Evolutionary conservation across 164 flowering plant genomes (phyloP), one percentile per base, ranked within the genome.

Genomic region (Protea cynaroides): DNA sequence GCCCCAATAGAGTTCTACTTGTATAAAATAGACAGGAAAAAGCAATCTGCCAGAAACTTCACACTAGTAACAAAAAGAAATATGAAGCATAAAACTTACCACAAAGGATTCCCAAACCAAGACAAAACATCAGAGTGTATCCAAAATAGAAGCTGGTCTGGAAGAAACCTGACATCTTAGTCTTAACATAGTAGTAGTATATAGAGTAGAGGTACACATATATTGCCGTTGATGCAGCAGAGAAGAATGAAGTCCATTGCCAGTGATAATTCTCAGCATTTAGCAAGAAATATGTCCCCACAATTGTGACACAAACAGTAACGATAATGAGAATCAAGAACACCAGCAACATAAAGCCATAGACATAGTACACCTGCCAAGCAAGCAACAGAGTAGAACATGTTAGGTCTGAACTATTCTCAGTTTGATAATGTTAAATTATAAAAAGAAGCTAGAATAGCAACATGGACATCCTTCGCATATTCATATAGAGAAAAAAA

Each of bases 201-300:
- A 94, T 64, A 8, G 99, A 91, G 71, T 94, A 94, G 74, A 94
- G 76, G 81, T 85, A 94, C 43, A 91, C 99, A 64, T 94, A 94
- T 71, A 91, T 80, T 36, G 96, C 96, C 9, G 97, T 94, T 23
- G 99, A 94, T 23, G 97, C 96, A 61, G 99, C 99, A 19, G 99
- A 94, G 80, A 83, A 89, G 79, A 94, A 94, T 21, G 99, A 94
- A 29, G 99, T 94, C 99, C 99, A 94, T 63, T 89, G 94, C 99
- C 99, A 94, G 75, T 91, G 99, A 74, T 94, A 94, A 73, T 94
- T 94, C 82, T 94, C 99, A 44, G 99, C 99, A 79, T 94, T 94
- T 54, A 94, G 78, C 82, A 94, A 76, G 88, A 89, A 87, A 70
- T 94, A 94, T 62, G 96, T 88, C 1, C 97, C 99, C 71, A 94